Percentiles rank a stretch among this genome's conserved stretches.
Conservation (phyloP, 352 stramenopile genomes). For the Blastocystis sp. region DNA sequence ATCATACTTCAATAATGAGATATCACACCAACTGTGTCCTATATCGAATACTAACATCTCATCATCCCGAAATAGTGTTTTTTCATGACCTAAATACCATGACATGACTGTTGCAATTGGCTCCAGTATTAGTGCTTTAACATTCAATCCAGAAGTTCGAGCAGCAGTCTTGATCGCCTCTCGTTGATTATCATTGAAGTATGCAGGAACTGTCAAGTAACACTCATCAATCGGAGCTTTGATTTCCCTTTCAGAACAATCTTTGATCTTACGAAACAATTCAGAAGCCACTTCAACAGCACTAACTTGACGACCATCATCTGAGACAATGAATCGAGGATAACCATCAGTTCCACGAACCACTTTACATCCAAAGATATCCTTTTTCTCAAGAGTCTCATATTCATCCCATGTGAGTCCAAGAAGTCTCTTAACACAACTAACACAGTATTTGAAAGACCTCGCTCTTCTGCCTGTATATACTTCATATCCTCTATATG, state of each 20-base stretch:
- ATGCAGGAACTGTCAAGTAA: slow-evolving; percentile 21
- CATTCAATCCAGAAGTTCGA: slow-evolving; percentile 88
- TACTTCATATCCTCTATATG: background rate
- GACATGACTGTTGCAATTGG: slow-evolving; percentile 67
- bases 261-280: background rate
- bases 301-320: background rate
- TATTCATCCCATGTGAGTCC: background rate
- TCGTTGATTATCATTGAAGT: slow-evolving; percentile 64
- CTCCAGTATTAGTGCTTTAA: slow-evolving; percentile 86
- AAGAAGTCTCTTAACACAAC: slow-evolving; percentile 27
- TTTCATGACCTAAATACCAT: slow-evolving; percentile 64
- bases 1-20: slow-evolving; percentile 70
- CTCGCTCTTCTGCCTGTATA: background rate
- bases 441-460: background rate
- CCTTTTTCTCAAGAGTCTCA: background rate
- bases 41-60: slow-evolving; percentile 63
- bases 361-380: slow-evolving; percentile 40
- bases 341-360: slow-evolving; percentile 13
- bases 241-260: background rate
- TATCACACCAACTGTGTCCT: slow-evolving; percentile 77
- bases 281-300: slow-evolving; percentile 13
- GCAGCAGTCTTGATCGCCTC: slow-evolving; percentile 98
- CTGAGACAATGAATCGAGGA: slow-evolving; percentile 28
- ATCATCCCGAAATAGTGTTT: background rate
- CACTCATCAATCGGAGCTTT: background rate